Conservation (phyloP, 83 land plant genomes). For the Diphasiastrum complanatum region DNA sequence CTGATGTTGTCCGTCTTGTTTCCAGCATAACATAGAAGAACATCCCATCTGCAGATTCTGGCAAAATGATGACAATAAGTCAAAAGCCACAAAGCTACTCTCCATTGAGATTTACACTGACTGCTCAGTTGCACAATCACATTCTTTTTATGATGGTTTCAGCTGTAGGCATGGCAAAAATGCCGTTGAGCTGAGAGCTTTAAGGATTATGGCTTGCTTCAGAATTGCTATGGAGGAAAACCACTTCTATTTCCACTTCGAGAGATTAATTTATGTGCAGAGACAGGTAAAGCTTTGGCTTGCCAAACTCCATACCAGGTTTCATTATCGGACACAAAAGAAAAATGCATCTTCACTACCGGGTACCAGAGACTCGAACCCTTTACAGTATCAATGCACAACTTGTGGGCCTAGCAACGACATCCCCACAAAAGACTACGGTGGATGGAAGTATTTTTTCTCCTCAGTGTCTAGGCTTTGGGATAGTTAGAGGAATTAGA, state of each 20-base stretch:
- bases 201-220: constrained; percentile 52
- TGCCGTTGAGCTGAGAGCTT: constrained; percentile 44
- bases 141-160: constrained; percentile 9
- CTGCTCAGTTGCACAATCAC: constrained; percentile 37
- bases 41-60: constrained; percentile 63
- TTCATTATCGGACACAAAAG: constrained; percentile 38
- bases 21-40: constrained; percentile 50
- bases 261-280: constrained; percentile 39
- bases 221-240: constrained; percentile 44
- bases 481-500: constrained; percentile 38
- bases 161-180: constrained; percentile 44
- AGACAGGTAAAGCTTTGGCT: constrained; percentile 55
- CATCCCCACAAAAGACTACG: not conserved
- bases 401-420: constrained; percentile 30
- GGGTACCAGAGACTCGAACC: constrained; percentile 29
- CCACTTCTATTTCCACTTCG: constrained; percentile 16
- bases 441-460: not conserved
- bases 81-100: constrained; percentile 27
- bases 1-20: constrained; percentile 68
- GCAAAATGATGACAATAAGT: constrained; percentile 24
- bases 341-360: constrained; percentile 50
- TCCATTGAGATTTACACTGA: constrained; percentile 37
- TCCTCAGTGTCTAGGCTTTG: constrained; percentile 28
- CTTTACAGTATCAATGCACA: constrained; percentile 25
- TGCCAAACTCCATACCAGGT: constrained; percentile 58